These are phyloP conservation scores for Zygoascus biomembranicola DNA, from an alignment of 805 yeast species.

Conservation along the genomic window DNA sequence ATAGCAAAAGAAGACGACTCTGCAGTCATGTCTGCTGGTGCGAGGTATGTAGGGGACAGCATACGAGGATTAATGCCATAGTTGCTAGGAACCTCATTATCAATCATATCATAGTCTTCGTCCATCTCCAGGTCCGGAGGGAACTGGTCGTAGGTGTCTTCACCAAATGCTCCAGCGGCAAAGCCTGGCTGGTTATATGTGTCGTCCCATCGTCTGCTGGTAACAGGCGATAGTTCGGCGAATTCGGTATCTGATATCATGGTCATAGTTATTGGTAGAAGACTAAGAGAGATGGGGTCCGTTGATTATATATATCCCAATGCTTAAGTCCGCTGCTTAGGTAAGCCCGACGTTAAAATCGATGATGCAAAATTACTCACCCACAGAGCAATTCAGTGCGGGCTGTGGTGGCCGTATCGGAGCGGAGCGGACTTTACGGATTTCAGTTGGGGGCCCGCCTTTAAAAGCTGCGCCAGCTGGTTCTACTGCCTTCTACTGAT, in stretches of 20 bases:
- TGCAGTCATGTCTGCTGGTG: neutral
- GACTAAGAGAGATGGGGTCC: neutral
- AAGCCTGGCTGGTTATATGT: neutral
- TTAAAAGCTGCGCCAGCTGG: too few species aligned
- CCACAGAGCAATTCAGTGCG: neutral
- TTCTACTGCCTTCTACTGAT: too few species aligned
- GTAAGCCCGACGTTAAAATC: neutral
- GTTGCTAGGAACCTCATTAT: neutral
- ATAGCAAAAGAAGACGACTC: neutral
- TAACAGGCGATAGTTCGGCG: neutral
- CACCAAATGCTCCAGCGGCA: neutral
- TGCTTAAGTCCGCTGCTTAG: neutral
- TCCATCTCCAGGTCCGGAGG: neutral
- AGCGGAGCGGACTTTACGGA: too few species aligned
- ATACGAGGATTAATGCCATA: neutral
- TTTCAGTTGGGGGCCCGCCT: too few species aligned
- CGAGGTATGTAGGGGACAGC: neutral
- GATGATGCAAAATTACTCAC: neutral
- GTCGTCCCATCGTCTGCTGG: neutral
- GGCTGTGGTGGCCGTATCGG: neutral
- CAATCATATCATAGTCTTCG: neutral
- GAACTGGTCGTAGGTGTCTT: neutral
- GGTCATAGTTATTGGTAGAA: slow-evolving; percentile 1
- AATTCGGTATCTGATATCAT: neutral
- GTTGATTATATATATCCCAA: neutral